Conservation (phyloP, 306 rosid genomes). For the Cucumis hystrix region DNA sequence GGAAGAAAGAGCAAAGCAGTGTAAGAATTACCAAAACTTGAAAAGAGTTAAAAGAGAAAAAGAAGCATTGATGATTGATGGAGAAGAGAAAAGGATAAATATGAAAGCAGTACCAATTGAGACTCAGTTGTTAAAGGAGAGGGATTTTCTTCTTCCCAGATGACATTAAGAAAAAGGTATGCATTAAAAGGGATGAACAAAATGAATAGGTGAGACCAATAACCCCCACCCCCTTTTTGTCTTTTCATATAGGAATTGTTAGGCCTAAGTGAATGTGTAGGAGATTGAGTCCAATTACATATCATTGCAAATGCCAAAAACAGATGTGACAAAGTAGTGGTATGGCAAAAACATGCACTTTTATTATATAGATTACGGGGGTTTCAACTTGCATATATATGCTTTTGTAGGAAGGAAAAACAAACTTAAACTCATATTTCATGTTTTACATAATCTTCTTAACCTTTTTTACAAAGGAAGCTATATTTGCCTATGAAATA, state of each 20-base stretch:
- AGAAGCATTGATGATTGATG: neutral
- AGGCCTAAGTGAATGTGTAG: neutral
- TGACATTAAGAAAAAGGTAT: neutral
- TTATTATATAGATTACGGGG: too few relatives aligned
- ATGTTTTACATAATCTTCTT: neutral
- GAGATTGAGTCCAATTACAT: neutral
- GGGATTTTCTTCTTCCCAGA: neutral
- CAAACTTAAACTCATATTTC: too few relatives aligned
- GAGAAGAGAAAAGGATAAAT: neutral
- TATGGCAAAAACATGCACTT: too few relatives aligned
- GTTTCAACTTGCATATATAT: too few relatives aligned
- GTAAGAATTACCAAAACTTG: constrained; percentile 1
- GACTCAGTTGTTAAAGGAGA: neutral
- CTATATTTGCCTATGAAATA: neutral
- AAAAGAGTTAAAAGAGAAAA: neutral
- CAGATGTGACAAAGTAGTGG: neutral
- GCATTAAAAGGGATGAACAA: neutral
- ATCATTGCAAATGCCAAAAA: neutral
- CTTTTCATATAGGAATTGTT: neutral
- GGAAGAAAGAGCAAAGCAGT: neutral
- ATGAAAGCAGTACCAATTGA: neutral
- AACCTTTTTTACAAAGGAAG: neutral
- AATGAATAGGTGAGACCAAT: neutral
- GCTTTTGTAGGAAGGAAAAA: too few relatives aligned
- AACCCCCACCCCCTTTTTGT: neutral